Conservation (phyloP, 1,139 yeast species). For the Pichia sp. region DNA sequence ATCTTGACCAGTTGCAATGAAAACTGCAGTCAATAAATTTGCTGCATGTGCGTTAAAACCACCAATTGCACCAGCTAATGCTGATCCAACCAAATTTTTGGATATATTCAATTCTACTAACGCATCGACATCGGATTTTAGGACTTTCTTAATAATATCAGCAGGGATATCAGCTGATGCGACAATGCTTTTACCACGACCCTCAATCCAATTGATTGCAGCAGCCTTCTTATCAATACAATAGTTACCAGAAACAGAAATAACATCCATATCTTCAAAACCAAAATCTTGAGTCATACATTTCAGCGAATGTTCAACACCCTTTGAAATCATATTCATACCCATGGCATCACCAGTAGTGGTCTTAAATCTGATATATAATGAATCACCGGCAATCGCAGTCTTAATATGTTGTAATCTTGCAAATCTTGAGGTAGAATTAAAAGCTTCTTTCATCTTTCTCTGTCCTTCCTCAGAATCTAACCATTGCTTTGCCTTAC, state of each 20-base stretch:
- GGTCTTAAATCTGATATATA: conserved; percentile 87
- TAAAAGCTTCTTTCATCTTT: conserved; percentile 78
- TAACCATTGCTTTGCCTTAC: conserved; percentile 91
- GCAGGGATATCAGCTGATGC: conserved; percentile 94
- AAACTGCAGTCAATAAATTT: conserved; percentile 88
- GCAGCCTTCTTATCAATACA: conserved; percentile 98
- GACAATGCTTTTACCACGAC: conserved; percentile 96
- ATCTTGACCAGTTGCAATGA: conserved; percentile 94
- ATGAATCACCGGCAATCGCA: conserved; percentile 88
- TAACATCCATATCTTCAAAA: conserved; percentile 86
- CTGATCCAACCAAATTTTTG: conserved; percentile 91
- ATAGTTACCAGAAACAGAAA: conserved; percentile 93
- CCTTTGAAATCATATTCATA: conserved; percentile 99
- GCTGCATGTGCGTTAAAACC: conserved; percentile 99
- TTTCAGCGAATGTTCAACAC: conserved; percentile 81
- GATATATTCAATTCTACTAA: conserved; percentile 81
- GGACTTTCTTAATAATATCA: conserved; percentile 67
- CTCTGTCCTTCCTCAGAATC: conserved; percentile 92
- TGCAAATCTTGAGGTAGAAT: conserved; percentile 96
- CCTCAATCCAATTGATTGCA: conserved; percentile 98
- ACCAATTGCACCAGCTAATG: conserved; percentile 98
- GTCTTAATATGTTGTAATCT: conserved; percentile 86
- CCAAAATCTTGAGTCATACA: conserved; percentile 86
- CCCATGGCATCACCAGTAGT: conserved; percentile 99
- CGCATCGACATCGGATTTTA: conserved; percentile 89